phyloP scores from a whole-genome alignment of 164 flowering plant species.

The Chimonanthus salicifolius region DNA sequence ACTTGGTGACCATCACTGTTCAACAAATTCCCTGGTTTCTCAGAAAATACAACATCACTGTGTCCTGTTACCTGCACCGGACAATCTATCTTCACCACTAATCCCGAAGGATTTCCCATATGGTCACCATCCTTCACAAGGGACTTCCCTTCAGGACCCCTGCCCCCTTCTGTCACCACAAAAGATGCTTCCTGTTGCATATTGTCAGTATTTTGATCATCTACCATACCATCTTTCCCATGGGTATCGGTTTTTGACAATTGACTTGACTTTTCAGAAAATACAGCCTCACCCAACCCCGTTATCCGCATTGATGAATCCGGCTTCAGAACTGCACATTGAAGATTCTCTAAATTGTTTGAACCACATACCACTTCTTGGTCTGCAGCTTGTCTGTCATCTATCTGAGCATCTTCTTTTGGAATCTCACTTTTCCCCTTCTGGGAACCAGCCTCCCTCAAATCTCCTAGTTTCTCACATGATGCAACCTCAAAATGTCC shows the following conservation, averaged over 20 bases:
- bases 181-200: constrained; percentile 9
- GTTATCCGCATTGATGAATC: constrained; percentile 12
- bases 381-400: constrained; percentile 9
- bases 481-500: not conserved
- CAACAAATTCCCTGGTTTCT: constrained; percentile 5
- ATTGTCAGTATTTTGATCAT: constrained; percentile 16
- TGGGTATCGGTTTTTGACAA: not conserved
- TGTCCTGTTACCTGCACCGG: not conserved
- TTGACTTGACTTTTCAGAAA: not conserved
- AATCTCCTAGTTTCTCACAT: constrained; percentile 11
- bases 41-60: not conserved
- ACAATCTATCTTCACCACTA: not conserved
- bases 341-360: constrained; percentile 4
- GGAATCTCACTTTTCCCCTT: not conserved
- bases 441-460: constrained; percentile 4
- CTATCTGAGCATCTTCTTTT: constrained; percentile 14
- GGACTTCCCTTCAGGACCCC: not conserved
- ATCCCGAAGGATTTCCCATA: not conserved
- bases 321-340: constrained; percentile 5
- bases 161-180: not conserved
- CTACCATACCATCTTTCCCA: constrained; percentile 7
- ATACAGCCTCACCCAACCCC: constrained; percentile 11
- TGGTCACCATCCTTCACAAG: not conserved
- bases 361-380: constrained; percentile 9
- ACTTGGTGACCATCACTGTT: not conserved